phyloP scores from a whole-genome alignment of 768 basidiomycete genomes.

The Russula abietina region DNA sequence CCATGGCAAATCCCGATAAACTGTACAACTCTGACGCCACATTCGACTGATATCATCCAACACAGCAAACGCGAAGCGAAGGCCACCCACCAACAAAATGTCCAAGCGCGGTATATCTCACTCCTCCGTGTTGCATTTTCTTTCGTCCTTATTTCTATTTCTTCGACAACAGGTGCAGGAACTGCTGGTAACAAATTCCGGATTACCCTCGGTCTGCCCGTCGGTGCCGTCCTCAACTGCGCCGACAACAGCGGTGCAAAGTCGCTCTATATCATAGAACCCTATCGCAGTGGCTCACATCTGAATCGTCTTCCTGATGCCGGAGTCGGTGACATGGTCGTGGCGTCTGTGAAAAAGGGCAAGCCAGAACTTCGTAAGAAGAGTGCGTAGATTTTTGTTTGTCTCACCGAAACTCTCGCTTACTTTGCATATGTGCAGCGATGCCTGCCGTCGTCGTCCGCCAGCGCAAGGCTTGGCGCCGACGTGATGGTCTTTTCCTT shows the following conservation, averaged over 20 bases:
- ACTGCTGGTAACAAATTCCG: constrained; percentile 95
- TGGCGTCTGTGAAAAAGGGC: constrained; percentile 98
- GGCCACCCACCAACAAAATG: constrained; percentile 31
- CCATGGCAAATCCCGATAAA: constrained; percentile 24
- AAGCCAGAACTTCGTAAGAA: constrained; percentile 99
- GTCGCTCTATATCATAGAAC: constrained; percentile 90
- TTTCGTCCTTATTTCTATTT: background rate
- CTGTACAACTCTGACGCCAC: constrained; percentile 31
- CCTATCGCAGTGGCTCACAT: constrained; percentile 91
- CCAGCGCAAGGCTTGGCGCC: constrained; percentile 97
- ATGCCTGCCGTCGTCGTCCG: constrained; percentile 97
- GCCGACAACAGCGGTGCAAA: constrained; percentile 99
- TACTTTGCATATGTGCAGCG: constrained; percentile 42
- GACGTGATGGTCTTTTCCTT: constrained; percentile 97
- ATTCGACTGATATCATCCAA: background rate
- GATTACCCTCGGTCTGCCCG: constrained; percentile 89
- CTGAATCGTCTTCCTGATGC: constrained; percentile 97
- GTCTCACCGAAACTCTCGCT: background rate
- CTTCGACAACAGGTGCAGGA: constrained; percentile 39
- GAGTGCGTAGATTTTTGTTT: constrained; percentile 53
- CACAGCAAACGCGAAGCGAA: background rate
- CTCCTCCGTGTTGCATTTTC: background rate
- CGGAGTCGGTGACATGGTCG: constrained; percentile 91
- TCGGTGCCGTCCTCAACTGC: constrained; percentile 93
- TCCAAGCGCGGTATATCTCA: constrained; percentile 33